A percentile compares a stretch with the other conserved stretches of the same genome.
Conservation (phyloP, 768 basidiomycete genomes). For the Auricularia sp. region DNA sequence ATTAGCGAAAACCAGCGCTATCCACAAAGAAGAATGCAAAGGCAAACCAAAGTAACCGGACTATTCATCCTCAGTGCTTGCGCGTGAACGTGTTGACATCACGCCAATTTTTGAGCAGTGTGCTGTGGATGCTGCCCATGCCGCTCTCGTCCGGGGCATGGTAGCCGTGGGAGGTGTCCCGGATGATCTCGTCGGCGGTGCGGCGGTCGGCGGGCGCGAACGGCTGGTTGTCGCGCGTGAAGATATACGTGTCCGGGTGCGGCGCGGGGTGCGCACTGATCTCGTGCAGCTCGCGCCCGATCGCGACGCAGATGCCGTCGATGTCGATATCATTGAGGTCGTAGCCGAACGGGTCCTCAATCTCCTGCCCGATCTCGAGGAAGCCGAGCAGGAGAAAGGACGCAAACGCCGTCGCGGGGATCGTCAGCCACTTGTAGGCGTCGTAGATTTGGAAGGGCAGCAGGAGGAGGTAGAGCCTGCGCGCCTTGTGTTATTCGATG, state of each 20-base stretch:
- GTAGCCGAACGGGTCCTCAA: slow-evolving; percentile 27
- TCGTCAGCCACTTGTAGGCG: slow-evolving; percentile 38
- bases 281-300: slow-evolving; percentile 27
- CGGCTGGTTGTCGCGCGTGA: slow-evolving; percentile 53
- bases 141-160: slow-evolving; percentile 17
- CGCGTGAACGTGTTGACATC: slow-evolving; percentile 19
- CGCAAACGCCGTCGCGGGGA: slow-evolving; percentile 46
- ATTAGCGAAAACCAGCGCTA: too few relatives aligned
- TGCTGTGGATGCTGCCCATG: slow-evolving; percentile 21
- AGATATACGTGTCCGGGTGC: slow-evolving; percentile 43
- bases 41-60: too few relatives aligned
- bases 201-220: slow-evolving; percentile 58
- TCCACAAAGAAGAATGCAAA: too few relatives aligned
- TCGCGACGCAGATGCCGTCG: background rate
- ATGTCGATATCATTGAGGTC: slow-evolving; percentile 54
- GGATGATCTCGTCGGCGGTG: slow-evolving; percentile 43
- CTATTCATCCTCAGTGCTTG: background rate
- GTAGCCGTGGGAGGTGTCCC: slow-evolving; percentile 29
- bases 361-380: slow-evolving; percentile 61
- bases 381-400: slow-evolving; percentile 57
- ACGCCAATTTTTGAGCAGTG: slow-evolving; percentile 25
- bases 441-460: slow-evolving; percentile 41
- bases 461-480: slow-evolving; percentile 36
- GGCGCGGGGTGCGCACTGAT: slow-evolving; percentile 54
- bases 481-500: slow-evolving; percentile 41